Base-by-base conservation (phyloP, 208 protist species). In the Sergeia podlipaevii region DNA sequence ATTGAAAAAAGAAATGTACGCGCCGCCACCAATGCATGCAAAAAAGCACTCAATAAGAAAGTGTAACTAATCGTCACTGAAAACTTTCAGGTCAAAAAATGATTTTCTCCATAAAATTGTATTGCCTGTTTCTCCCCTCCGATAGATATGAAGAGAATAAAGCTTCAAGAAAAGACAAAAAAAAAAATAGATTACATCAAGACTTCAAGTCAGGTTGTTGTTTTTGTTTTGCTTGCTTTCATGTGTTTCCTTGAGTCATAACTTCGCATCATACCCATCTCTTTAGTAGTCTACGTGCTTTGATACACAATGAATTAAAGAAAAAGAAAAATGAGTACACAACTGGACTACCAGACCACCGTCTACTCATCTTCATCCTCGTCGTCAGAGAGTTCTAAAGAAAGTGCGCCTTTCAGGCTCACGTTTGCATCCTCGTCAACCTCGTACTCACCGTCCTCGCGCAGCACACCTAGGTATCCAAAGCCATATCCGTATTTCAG, bases 401-500 rank as follows among this genome's bases (percentile, higher is more conserved):
- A 80, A 4, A 85, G 56, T 4, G 77, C 76, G 4, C 78, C 77
- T n/a, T 72, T 74, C 28, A 89, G 30, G 21, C 70, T 59, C 10
- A 70, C 65, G 50, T 92, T 67, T 0, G 65, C 76, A 30, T 47
- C 66, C 42, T 87, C 79, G 15, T 93, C 85, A 18, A 73, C 70
- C 26, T 90, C 80, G 58, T 85, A 90, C 36, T 84, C 74, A 11
- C 85, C 85, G 54, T 85, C 68, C 13, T 80, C 70, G 33, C 72
- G 80, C 0, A 93, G 60, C 3, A 93, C 68, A 28, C 82, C 86
- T 13, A 91, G 61, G 39, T 91, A 93, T 0, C 86, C 86, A 57
- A 90, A 86, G 6, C 86, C 86, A 51, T 86, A 93, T 1, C 86
- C 86, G 51, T 70, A 85, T 10, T 77, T 21, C 5, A 78, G 85